These are phyloP conservation scores for Suhomyces bolitotheri DNA, from an alignment of 1,139 yeast species.

Conservation along the genomic window DNA sequence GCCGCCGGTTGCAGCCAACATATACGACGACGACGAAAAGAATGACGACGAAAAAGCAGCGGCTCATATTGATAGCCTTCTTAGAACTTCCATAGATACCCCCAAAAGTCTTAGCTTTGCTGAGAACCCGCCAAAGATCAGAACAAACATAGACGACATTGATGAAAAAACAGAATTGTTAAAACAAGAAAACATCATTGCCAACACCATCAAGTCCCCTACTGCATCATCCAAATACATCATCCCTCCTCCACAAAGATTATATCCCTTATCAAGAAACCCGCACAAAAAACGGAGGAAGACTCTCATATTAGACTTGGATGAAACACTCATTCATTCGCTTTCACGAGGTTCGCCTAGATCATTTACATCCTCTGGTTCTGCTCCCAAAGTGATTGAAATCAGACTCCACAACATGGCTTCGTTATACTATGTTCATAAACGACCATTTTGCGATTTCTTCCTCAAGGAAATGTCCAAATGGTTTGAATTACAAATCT, in stretches of 20 bases:
- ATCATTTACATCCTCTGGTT: slow-evolving; percentile 43
- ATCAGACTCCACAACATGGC: slow-evolving; percentile 70
- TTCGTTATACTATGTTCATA: slow-evolving; percentile 84
- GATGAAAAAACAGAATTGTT: slow-evolving; percentile 46
- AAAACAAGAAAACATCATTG: slow-evolving; percentile 39
- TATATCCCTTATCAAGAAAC: slow-evolving; percentile 45
- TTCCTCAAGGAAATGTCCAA: slow-evolving; percentile 74
- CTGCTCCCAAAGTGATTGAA: slow-evolving; percentile 70
- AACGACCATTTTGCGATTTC: slow-evolving; percentile 87
- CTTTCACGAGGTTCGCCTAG: slow-evolving; percentile 62
- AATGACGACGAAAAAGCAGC: slow-evolving; percentile 6
- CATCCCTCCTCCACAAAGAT: slow-evolving; percentile 50
- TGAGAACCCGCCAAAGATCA: slow-evolving; percentile 7
- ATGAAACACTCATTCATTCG: slow-evolving; percentile 92
- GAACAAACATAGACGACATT: slow-evolving; percentile 16
- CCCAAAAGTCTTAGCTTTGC: slow-evolving; percentile 9
- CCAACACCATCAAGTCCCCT: slow-evolving; percentile 59
- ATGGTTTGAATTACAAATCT: slow-evolving; percentile 88
- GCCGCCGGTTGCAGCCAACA: background rate
- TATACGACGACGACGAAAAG: slow-evolving; percentile 7
- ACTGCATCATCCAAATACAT: slow-evolving; percentile 50
- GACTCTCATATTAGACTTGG: slow-evolving; percentile 81
- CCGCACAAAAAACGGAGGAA: slow-evolving; percentile 50
- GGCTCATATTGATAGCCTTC: slow-evolving; percentile 4
- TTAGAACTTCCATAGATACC: slow-evolving; percentile 8